Evolutionary conservation across 768 basidiomycete genomes (phyloP).

Genomic region (Gymnopilus junonius): DNA sequence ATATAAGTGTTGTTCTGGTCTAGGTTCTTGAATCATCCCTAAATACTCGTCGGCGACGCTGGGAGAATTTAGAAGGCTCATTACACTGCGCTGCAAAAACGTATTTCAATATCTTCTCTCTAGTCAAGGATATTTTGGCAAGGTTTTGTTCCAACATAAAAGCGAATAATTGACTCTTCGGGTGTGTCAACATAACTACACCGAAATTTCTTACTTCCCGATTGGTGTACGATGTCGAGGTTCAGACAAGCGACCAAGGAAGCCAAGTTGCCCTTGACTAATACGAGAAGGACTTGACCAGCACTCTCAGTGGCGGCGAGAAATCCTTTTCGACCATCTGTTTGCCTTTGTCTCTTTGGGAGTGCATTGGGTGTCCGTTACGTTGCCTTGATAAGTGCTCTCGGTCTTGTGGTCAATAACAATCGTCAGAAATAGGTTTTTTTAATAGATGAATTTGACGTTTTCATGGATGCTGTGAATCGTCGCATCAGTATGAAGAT

Average conservation of each 20-base stretch:
- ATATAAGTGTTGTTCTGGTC: no score
- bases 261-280: conserved; percentile 61
- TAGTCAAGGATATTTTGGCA: conserved; percentile 87
- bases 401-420: background rate
- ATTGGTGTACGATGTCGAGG: conserved; percentile 38
- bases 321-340: conserved; percentile 98
- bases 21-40: conserved; percentile 75
- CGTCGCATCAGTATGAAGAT: conserved; percentile 93
- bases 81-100: conserved; percentile 84
- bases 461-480: conserved; percentile 96
- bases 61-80: conserved; percentile 90
- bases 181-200: conserved; percentile 26
- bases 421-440: background rate
- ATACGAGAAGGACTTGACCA: conserved; percentile 87
- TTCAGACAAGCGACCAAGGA: conserved; percentile 83
- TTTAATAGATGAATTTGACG: conserved; percentile 89
- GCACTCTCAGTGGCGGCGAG: conserved; percentile 92
- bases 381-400: conserved; percentile 76
- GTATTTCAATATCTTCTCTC: conserved; percentile 84
- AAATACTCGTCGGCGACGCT: conserved; percentile 64
- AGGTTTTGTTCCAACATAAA: conserved; percentile 89
- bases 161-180: conserved; percentile 63
- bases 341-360: conserved; percentile 93
- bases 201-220: background rate
- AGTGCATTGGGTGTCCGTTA: conserved; percentile 91